These are phyloP conservation scores for Mycena alexandri DNA, from an alignment of 768 basidiomycete genomes.

Conservation along the genomic window DNA sequence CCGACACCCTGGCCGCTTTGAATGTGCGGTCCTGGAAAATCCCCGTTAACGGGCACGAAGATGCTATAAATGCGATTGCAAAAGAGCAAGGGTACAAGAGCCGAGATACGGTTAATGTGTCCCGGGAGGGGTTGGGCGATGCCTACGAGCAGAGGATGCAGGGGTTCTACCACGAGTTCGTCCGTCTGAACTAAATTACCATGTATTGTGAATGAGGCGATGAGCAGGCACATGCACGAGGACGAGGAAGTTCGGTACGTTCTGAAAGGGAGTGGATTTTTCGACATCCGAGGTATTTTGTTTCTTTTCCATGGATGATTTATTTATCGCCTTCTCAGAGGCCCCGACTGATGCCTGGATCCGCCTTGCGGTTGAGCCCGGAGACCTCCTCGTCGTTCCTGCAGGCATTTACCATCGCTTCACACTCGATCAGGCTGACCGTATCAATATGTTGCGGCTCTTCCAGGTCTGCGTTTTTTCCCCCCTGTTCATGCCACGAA, in stretches of 20 bases:
- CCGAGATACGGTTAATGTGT: constrained; percentile 82
- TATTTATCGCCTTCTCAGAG: constrained; percentile 55
- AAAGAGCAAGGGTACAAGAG: constrained; percentile 83
- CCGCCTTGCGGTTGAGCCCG: constrained; percentile 77
- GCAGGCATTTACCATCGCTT: constrained; percentile 96
- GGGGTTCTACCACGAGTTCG: constrained; percentile 86
- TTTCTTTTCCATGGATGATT: constrained; percentile 36
- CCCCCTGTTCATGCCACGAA: too few species aligned
- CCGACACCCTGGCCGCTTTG: constrained; percentile 62
- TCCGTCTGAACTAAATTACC: constrained; percentile 2
- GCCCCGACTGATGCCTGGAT: constrained; percentile 81
- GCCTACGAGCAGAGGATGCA: constrained; percentile 84
- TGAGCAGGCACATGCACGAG: constrained; percentile 87
- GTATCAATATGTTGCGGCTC: constrained; percentile 76
- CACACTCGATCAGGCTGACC: constrained; percentile 82
- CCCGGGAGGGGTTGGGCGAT: constrained; percentile 63
- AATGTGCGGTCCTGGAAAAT: constrained; percentile 79
- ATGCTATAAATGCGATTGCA: constrained; percentile 72
- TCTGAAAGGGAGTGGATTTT: constrained; percentile 88
- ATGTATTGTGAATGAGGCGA: neutral
- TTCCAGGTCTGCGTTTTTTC: neutral
- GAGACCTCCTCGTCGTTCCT: constrained; percentile 89
- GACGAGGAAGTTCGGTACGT: constrained; percentile 96
- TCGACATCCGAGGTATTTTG: constrained; percentile 84
- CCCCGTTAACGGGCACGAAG: constrained; percentile 70